Evolutionary conservation across 2,329 filamentous ascomycete species (phyloP), one percentile per base, ranked within the genome.

Genomic region (Hymenoscyphus fraxineus): DNA sequence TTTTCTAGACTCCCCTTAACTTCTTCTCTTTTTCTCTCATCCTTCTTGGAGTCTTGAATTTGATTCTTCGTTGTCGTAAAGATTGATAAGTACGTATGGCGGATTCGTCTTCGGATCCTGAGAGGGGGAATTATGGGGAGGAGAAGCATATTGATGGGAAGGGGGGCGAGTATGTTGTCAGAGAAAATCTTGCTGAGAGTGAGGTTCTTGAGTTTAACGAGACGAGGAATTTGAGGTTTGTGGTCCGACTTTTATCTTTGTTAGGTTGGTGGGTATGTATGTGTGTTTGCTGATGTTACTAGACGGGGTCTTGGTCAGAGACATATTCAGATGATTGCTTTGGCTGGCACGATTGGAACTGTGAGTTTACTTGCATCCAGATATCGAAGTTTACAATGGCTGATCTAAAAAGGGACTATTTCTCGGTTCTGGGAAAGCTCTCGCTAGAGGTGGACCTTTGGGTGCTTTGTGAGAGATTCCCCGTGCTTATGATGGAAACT

Each of bases 401-500:
- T 51, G 16, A 51, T 12, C 15, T 1, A 6, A 16, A 16, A 16
- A 51, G 44, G 67, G 67, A 60, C 59, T 70, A 5, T 71, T 71
- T 60, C 60, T 72, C 35, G 66, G 69, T 38, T 81, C 82, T 1
- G 84, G 83, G 31, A 78, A 79, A 65, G 80, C 82, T 0, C 80
- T 85, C 35, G 78, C 79, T 31, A 79, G 78, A 22, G 83, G 79
- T 38, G 83, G 82, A 2, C 83, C 83, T 2, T 76, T 83, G 0
- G 81, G 81, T 31, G 77, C 83, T 32, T 74, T 85, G 7, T 76
- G 62, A 60, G 70, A 16, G 13, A 51, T 35, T 7, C 68, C 60
- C 15, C 32, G 1, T 27, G 3, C 7, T 22, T 19, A 13, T 54
- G 13, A 6, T 51, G 13, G 19, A 13, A 22, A 22, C 1, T 19